Percentiles rank a stretch among this genome's conserved stretches.
phyloP scores from a whole-genome alignment of 2,329 filamentous ascomycete genomes.

The Colletotrichum noveboracense region DNA sequence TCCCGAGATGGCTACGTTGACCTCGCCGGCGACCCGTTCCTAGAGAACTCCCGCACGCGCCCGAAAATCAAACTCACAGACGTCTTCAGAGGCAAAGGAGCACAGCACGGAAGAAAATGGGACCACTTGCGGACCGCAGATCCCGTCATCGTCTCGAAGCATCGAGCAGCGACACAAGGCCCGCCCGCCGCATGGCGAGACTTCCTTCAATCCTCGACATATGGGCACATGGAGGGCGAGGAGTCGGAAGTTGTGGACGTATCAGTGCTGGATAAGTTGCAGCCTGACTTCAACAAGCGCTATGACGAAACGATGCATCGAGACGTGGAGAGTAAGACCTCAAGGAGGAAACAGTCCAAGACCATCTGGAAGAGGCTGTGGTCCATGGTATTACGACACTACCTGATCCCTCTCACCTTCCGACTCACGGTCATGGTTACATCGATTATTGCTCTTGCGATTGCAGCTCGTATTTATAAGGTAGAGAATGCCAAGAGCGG shows the following conservation, averaged over 20 bases:
- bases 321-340: slow-evolving; percentile 27
- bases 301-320: slow-evolving; percentile 36
- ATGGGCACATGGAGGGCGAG: slow-evolving; percentile 52
- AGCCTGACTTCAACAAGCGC: slow-evolving; percentile 51
- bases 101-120: slow-evolving; percentile 59
- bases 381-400: slow-evolving; percentile 75
- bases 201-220: slow-evolving; percentile 59
- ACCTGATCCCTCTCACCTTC: slow-evolving; percentile 84
- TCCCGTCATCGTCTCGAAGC: slow-evolving; percentile 61
- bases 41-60: slow-evolving; percentile 37
- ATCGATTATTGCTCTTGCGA: slow-evolving; percentile 79
- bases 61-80: slow-evolving; percentile 45
- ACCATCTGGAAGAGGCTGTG: slow-evolving; percentile 63
- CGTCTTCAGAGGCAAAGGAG: slow-evolving; percentile 51
- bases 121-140: slow-evolving; percentile 64
- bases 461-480: slow-evolving; percentile 77
- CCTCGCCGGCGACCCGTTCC: slow-evolving; percentile 39
- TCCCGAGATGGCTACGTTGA: slow-evolving; percentile 55
- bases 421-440: slow-evolving; percentile 84
- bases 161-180: slow-evolving; percentile 44
- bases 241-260: slow-evolving; percentile 53
- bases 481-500: slow-evolving; percentile 52
- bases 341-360: slow-evolving; percentile 30
- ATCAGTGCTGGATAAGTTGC: slow-evolving; percentile 48
- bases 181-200: slow-evolving; percentile 54